Base-by-base conservation (phyloP, 1,284 basidiomycete genomes). In the Lignosus rhinocerotis region DNA sequence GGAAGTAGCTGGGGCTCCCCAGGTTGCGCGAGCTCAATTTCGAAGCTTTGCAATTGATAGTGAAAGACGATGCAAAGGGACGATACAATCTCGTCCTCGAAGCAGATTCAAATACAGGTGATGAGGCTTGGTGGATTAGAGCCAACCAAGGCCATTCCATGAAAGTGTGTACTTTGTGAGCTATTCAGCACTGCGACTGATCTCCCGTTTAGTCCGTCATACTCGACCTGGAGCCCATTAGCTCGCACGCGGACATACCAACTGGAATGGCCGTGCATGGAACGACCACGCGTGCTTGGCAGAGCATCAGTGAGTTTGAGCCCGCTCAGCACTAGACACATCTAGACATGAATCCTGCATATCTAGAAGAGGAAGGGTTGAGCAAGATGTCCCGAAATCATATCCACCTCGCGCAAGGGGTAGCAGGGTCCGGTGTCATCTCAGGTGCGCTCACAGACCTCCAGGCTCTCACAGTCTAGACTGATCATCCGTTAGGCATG, bases 101-200 rank as follows among this genome's bases (percentile, higher is more conserved):
- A 51, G 75, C 79, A 14, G 80, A 84, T 64, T 56, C 65, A 6
- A 70, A 70, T 0, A 60, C 67, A 19, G 72, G 67, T n/a, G 58
- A 68, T 9, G 72, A 78, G 8, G 73, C 81, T 19, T 92, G 89
- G 85, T 95, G 88, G 86, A 95, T 98, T 65, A 81, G 94, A 48
- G 96, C 96, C 0, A 94, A 93, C 61, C 96, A 98, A 74, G 97
- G 96, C 0, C 96, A 98, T 75, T 92, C 94, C 2, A 77, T 96
- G 41, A 82, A 87, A 76, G 92, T 88, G 59, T 30, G 6, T 44
- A 19, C 11, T 4, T 7, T 25, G 5, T 2, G 12, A 6, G 16
- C 16, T 12, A 14, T 36, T 21, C 17, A 30, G 16, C 38, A 11
- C 19, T 6, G 6, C 21, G 5, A 19, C 39, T 52, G 6, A 47